Evolutionary conservation across 768 basidiomycete species (phyloP), one percentile per base, ranked within the genome.

Genomic region (Basidioascus undulatus): DNA sequence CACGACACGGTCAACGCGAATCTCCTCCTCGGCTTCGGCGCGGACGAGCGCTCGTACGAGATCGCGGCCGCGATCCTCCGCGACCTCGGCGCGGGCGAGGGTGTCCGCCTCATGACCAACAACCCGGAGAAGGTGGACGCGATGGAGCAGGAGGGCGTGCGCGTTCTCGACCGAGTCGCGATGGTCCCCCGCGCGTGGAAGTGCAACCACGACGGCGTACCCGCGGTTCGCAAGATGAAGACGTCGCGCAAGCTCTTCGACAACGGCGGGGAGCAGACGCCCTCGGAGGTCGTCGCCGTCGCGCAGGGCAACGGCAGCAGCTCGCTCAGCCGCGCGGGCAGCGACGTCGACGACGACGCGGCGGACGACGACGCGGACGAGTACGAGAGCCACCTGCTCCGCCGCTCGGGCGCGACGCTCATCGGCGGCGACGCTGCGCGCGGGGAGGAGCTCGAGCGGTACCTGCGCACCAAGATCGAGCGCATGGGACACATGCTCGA

Each of bases 1-100:
- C 82, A 94, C 54, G 92, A 96, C 61, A 98, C 92, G n/a, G 92
- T 98, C 49, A 75, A 80, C 5, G 92, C 92, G 21, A 98, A 98
- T 58, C 62, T 96, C 30, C 70, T 92, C 68, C 72, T 98, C 24
- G 92, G 92, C 2, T 81, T 92, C 58, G 67, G 72, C 44, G 87
- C 92, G 5, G 92, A 98, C 55, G 80, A 89, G 57, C 70, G 92
- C 26, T 75, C 74, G 19, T 98, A 96, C 59, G 83, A 78, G 48
- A 65, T 96, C 44, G 92, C 92, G 1, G 76, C 65, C 7, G 84
- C 78, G 23, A 96, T 96, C 47, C 57, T 96, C 46, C 69, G 72
- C 5, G 92, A 98, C 58, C 63, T 96, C 2, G 77, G 76, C 6
- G 60, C 96, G 12, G 77, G 71, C 6, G 61, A 59, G 19, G 67